phyloP scores from a whole-genome alignment of 148 eudicot genomes.

The Camellia japonica region DNA sequence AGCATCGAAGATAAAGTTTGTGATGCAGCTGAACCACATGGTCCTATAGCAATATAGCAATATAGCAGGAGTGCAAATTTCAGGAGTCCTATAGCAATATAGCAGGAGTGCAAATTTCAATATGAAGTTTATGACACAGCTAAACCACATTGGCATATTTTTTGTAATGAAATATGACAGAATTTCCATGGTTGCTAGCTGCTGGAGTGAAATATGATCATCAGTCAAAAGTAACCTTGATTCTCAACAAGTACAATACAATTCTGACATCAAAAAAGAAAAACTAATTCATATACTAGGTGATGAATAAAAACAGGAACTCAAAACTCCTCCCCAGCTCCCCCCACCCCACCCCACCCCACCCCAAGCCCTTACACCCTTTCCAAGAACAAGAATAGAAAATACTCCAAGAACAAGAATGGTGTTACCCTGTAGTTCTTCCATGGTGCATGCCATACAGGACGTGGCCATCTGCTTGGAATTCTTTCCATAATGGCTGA shows the following conservation, averaged over 20 bases:
- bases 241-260: background rate
- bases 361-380: background rate
- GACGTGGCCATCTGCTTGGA: conserved; percentile 88
- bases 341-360: background rate
- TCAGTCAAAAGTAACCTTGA: background rate
- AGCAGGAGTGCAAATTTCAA: background rate
- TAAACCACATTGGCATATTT: background rate
- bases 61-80: too few relatives aligned
- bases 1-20: background rate
- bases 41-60: background rate
- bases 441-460: conserved; percentile 87
- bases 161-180: background rate
- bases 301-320: background rate
- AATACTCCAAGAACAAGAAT: background rate
- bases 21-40: background rate
- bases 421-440: conserved; percentile 78
- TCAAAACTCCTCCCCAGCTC: background rate
- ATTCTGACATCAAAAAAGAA: background rate
- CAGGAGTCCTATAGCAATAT: background rate
- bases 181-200: background rate
- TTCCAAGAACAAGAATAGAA: background rate
- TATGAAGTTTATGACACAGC: background rate
- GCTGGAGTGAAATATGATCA: background rate
- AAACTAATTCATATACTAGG: background rate
- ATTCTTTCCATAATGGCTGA: conserved; percentile 91